A percentile compares a stretch with the other conserved stretches of the same genome.
phyloP scores from a whole-genome alignment of 768 basidiomycete genomes.

The Pleurotus tuber-regium region DNA sequence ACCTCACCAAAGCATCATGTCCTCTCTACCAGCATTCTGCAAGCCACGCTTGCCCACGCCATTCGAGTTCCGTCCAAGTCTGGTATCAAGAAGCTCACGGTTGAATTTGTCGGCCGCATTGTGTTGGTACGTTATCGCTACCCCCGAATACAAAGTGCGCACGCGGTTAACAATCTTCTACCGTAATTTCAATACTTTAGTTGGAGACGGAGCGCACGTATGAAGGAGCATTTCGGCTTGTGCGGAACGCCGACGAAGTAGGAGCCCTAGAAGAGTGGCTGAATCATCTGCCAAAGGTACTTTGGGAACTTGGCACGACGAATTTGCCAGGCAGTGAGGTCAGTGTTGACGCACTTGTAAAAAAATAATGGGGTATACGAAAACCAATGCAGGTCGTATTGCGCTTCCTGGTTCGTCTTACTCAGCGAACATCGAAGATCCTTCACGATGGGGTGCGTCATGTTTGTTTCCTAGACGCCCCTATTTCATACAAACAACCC shows the following conservation, averaged over 20 bases:
- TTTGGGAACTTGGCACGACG: slow-evolving; percentile 79
- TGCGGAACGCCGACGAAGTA: slow-evolving; percentile 22
- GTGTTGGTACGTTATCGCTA: slow-evolving; percentile 52
- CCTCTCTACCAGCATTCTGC: slow-evolving; percentile 36
- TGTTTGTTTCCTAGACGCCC: not conserved
- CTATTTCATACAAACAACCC: slow-evolving; percentile 5
- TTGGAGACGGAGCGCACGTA: slow-evolving; percentile 58
- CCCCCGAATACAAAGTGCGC: not conserved
- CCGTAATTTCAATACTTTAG: slow-evolving; percentile 30
- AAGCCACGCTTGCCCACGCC: slow-evolving; percentile 66
- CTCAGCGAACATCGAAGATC: slow-evolving; percentile 53
- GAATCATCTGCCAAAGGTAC: slow-evolving; percentile 66
- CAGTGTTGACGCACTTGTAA: slow-evolving; percentile 18
- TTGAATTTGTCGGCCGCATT: slow-evolving; percentile 74
- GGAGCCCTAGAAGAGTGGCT: slow-evolving; percentile 62
- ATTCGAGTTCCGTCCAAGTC: slow-evolving; percentile 56
- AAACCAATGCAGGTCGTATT: slow-evolving; percentile 48
- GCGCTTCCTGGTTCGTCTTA: slow-evolving; percentile 57
- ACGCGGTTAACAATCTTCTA: too few relatives aligned
- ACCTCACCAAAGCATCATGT: slow-evolving; percentile 15
- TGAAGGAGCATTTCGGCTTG: slow-evolving; percentile 43
- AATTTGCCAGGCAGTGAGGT: slow-evolving; percentile 65
- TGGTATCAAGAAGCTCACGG: slow-evolving; percentile 59
- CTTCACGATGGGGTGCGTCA: slow-evolving; percentile 41
- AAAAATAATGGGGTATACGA: too few relatives aligned